These are phyloP conservation scores for Sporisorium graminicola DNA, from an alignment of 1,284 basidiomycete species.

Conservation along the genomic window DNA sequence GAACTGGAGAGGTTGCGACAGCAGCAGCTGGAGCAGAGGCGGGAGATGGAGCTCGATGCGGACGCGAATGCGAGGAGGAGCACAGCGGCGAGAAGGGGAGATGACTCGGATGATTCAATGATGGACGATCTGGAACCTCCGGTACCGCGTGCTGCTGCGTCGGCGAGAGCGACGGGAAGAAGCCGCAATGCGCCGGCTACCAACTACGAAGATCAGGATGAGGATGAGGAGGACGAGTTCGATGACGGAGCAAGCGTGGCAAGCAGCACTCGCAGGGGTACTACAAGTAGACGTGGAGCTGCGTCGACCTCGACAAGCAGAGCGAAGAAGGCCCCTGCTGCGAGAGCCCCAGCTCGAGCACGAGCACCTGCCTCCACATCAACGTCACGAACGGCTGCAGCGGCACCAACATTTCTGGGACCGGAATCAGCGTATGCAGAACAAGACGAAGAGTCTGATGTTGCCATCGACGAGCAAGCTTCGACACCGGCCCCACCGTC, in stretches of 20 bases:
- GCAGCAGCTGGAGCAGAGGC: slow-evolving; percentile 30
- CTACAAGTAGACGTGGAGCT: slow-evolving; percentile 6
- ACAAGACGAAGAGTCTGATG: slow-evolving; percentile 31
- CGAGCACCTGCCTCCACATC: not conserved
- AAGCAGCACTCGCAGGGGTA: slow-evolving; percentile 16
- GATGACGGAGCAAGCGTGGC: slow-evolving; percentile 21
- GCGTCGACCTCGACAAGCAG: slow-evolving; percentile 2
- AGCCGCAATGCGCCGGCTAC: slow-evolving; percentile 5
- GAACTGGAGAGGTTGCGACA: slow-evolving; percentile 46
- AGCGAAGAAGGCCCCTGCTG: slow-evolving; percentile 11
- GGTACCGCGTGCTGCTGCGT: not conserved
- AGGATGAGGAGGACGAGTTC: slow-evolving; percentile 16
- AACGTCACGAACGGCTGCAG: slow-evolving; percentile 15
- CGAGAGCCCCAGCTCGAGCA: slow-evolving; percentile 6
- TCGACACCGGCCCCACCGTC: slow-evolving; percentile 23
- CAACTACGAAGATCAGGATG: slow-evolving; percentile 19
- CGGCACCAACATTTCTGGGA: slow-evolving; percentile 32
- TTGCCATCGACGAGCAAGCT: slow-evolving; percentile 20
- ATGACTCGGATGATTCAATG: slow-evolving; percentile 58
- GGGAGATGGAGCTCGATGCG: slow-evolving; percentile 29
- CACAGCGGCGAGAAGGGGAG: not conserved
- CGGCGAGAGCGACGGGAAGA: slow-evolving; percentile 1
- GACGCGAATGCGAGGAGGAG: slow-evolving; percentile 18
- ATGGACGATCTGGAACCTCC: slow-evolving; percentile 48
- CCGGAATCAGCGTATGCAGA: slow-evolving; percentile 42